Base-by-base conservation (phyloP, 768 basidiomycete genomes). In the Suillus brevipes region DNA sequence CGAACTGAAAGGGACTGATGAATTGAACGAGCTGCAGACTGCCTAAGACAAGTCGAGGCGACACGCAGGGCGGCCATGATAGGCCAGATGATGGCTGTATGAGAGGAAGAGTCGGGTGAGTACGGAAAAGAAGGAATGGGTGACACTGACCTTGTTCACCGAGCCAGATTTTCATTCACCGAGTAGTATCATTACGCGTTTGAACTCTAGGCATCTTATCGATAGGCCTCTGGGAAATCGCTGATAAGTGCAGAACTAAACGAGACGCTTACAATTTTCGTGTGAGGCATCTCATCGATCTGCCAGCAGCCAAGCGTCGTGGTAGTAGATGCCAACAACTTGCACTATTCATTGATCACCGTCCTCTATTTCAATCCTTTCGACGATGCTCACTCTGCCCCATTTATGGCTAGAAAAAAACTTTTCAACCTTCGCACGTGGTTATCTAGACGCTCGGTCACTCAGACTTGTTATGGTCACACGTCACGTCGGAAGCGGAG, bases 141-240 rank as follows among this genome's bases (percentile, higher is more conserved):
- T 71, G 23, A 55, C 37, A 36, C 61, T 50, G 58, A 40, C 75
- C 69, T 70, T 74, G 71, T 73, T 78, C 78, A 77, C 78, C 78
- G 78, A 78, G 78, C 78, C 78, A 76, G 72, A 69, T 73, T 55
- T 68, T 71, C 63, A 68, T 74, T 73, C 78, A 76, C 78, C 76
- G 76, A 79, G 73, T 76, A 70, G 67, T 67, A 73, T 37, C 50
- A 60, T 77, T 77, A 76, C 75, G 71, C 69, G 25, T 74, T 49
- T 49, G 47, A 49, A 49, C 6, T 69, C 71, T 63, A 67, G 60
- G 43, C 38, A 16, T 12, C 65, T 68, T 66, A 70, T 68, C 57
- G 56, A 60, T 23, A 49, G 47, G 47, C 23, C 42, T 57, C 55
- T 64, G 66, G 49, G 71, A 70, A 67, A 52, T 8, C 62, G 7